Base-by-base conservation (phyloP, 2,329 filamentous ascomycete genomes). In the Talaromyces sp. region DNA sequence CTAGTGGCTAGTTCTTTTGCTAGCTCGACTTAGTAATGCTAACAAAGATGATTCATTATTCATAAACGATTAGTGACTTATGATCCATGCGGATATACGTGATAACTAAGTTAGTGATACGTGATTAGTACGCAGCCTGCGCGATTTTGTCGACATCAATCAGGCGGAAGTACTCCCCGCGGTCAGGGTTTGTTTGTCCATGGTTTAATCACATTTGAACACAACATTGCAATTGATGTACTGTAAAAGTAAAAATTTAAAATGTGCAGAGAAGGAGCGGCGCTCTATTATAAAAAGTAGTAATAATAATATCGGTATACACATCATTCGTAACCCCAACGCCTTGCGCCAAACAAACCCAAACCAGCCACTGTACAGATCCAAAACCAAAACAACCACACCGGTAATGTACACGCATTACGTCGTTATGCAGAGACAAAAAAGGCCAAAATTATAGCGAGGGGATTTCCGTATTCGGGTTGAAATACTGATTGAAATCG, bases 401-500 rank as follows among this genome's bases (percentile, higher is more conserved):
- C 49, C 25, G 28, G 28, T 53, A 53, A 53, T 53, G 49, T 53
- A 53, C 49, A 53, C 15, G 49, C 49, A 53, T 53, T 53, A 53
- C 44, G 49, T 53, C 49, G 49, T 53, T 28, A 53, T n/a, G 7
- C 13, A n/a, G 9, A 0, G 30, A 52, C 10, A n/a, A 47, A n/a
- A 30, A 55, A 33, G n/a, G 2, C 22, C 22, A 57, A 28, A 51
- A 54, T 66, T 65, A 75, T 44, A 73, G 72, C 58, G 73, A 75
- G 10, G 73, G 72, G 32, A 77, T 75, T 65, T 76, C 74, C 15
- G 73, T 69, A 61, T 73, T 76, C 1, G 73, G 69, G 66, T 77
- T 76, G 28, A 77, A 64, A 59, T 74, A 76, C 61, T 75, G 73
- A 55, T 73, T 75, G 60, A 77, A 75, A 57, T 77, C 75, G 22